Evolutionary conservation across 176 grass and related monocot species (phyloP).

Genomic region (Bolboschoenus planiculmis): DNA sequence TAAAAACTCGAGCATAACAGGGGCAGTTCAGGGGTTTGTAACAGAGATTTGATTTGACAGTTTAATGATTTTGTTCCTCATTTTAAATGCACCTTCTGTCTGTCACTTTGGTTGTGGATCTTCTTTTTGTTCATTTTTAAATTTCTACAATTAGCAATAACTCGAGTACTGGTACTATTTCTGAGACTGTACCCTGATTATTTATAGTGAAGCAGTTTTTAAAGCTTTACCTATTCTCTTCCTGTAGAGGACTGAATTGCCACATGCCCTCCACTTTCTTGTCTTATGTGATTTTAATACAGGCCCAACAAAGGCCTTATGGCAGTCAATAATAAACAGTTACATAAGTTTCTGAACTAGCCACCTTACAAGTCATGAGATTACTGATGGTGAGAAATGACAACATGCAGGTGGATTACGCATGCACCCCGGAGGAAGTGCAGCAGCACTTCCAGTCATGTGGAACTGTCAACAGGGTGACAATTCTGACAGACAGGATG

Average conservation of each 20-base stretch:
- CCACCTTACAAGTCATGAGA: neutral
- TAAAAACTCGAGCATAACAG: neutral
- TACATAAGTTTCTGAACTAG: neutral
- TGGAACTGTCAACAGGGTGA: slow-evolving; percentile 32
- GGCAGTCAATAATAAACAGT: neutral
- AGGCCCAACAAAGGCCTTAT: neutral
- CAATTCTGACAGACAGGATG: slow-evolving; percentile 30
- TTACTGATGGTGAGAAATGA: neutral
- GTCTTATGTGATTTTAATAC: neutral
- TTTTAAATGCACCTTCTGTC: too few species aligned
- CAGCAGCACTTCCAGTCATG: slow-evolving; percentile 36
- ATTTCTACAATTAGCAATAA: neutral
- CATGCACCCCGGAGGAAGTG: slow-evolving; percentile 31
- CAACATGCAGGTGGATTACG: slow-evolving; percentile 33
- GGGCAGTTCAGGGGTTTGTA: neutral
- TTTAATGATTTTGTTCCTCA: too few species aligned
- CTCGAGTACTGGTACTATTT: neutral
- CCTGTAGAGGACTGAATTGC: neutral
- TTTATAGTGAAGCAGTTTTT: neutral
- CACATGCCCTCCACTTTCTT: neutral
- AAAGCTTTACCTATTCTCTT: neutral
- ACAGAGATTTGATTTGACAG: too few species aligned
- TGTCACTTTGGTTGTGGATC: neutral
- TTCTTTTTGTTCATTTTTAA: neutral
- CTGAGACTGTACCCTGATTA: neutral